Base-by-base conservation (phyloP, 2,329 filamentous ascomycete genomes). In the Arthrinium phaeospermum region DNA sequence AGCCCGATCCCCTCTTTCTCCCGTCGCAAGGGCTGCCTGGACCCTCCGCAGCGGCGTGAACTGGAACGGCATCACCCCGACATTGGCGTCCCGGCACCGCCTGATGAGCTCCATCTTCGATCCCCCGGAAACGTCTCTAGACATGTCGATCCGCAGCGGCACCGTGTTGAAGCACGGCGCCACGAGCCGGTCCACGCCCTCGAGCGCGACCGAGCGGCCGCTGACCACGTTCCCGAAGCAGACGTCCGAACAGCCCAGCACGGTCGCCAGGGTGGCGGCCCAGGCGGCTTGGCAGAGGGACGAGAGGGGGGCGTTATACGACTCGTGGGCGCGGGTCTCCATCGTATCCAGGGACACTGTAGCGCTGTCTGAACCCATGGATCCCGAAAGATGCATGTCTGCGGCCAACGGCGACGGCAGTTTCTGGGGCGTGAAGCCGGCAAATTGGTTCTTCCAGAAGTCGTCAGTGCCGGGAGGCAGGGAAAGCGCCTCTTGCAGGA, bases 91-190 rank as follows among this genome's bases (percentile, higher is more conserved):
- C 70, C 95, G 92, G 2, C 94, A 85, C 2, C 83, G 80, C 72
- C 87, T 88, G 37, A 92, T 82, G 14, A 95, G 79, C 6, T 91
- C 87, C 0, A 85, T 76, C 72, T 91, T 91, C 22, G 86, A 87
- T 0, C 80, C 83, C 1, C 37, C 37, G 37, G 37, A 80, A 80
- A 3, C 79, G 78, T 0, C 37, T 7, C 5, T 3, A 3, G 85
- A 82, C 13, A 93, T 73, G 45, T 90, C 82, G 22, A 90, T 82
- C 37, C 94, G 89, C 1, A 95, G 79, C 0, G 95, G 94, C 16
- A 98, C 82, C 0, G 95, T 97, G 79, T 98, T 98, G 85, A 98
- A 98, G 80, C 94, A 97, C 0, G 95, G 95, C 0, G 94, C 94
- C n/a, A 97, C 89, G 7, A 98, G 87, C 4, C 87, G 85, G 49